Conservation (phyloP, 495 filamentous ascomycete species). For the Penicillium parvum region DNA sequence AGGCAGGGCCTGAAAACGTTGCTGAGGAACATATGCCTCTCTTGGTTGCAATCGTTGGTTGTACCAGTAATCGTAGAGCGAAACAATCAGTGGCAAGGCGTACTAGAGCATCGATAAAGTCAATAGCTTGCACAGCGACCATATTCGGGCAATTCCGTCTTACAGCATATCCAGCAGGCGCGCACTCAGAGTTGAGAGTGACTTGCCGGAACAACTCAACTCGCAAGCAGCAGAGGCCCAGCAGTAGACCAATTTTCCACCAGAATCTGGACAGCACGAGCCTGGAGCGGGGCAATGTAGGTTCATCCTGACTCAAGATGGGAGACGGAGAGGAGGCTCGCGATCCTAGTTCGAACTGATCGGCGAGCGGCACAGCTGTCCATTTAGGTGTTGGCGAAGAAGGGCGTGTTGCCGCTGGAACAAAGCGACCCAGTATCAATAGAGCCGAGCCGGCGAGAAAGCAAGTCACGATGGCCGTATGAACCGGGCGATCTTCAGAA, state of each 20-base stretch:
- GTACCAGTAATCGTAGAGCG: slow-evolving; percentile 42
- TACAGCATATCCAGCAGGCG: slow-evolving; percentile 37
- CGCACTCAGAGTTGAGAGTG: slow-evolving; percentile 38
- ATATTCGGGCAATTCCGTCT: slow-evolving; percentile 6
- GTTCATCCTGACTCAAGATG: slow-evolving; percentile 1
- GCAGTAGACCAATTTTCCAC: slow-evolving; percentile 28
- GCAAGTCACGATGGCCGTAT: slow-evolving; percentile 34
- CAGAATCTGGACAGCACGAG: slow-evolving; percentile 12
- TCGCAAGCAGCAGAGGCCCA: slow-evolving; percentile 32
- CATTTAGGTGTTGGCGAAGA: slow-evolving; percentile 19
- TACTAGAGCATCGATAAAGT: slow-evolving; percentile 20
- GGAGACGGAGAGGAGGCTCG: slow-evolving; percentile 12
- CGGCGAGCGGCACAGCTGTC: slow-evolving; percentile 12
- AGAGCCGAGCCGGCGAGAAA: slow-evolving; percentile 32
- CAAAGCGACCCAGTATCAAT: slow-evolving; percentile 30
- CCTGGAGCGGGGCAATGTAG: slow-evolving; percentile 1
- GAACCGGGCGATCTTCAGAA: slow-evolving; percentile 38
- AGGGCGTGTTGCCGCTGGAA: slow-evolving; percentile 13
- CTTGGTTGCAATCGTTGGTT: slow-evolving; percentile 26
- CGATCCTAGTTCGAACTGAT: slow-evolving; percentile 21
- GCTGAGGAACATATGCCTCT: slow-evolving; percentile 18
- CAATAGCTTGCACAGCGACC: slow-evolving; percentile 1
- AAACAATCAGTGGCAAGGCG: slow-evolving; percentile 39
- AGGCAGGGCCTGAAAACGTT: slow-evolving; percentile 15
- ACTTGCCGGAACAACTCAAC: slow-evolving; percentile 37